Evolutionary conservation across 495 filamentous ascomycete species (phyloP), one percentile per base, ranked within the genome.

Genomic region (Melanomma pulvis-pyrius): DNA sequence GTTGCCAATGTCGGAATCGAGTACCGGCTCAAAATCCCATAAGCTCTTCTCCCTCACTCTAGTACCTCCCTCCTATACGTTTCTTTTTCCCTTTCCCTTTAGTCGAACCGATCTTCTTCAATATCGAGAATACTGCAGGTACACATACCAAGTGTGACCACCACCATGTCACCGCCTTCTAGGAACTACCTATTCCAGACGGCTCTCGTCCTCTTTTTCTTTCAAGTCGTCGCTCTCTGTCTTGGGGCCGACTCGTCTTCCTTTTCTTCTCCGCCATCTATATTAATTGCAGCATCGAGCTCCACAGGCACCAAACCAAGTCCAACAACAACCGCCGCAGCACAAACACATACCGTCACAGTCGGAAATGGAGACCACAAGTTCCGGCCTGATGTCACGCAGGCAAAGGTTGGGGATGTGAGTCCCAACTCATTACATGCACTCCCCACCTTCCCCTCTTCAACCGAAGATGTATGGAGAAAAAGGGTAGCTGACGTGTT

Each of bases 351-450:
- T 57, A 74, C 63, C 12, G 62, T 77, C 19, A 57, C 51, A 0
- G 75, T 76, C 12, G 75, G 71, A 17, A 70, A 75, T 36, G 63
- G 41, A 5, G 54, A 66, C 21, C 60, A 74, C 51, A 62, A 71
- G 24, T 75, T 71, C 61, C 51, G 48, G 30, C 75, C 75, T 1
- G 68, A 69, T 54, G 30, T 55, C 21, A 74, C 71, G 1, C 29
- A 68, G 53, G 76, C 76, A 6, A 34, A 61, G 5, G 53, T 69
- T 50, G 76, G 76, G 30, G 77, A 79, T 62, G 70, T 78, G 52
- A 41, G 59, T 55, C 22, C 2, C 12, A 50, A 17, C 21, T 28
- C 11, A 1, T 22, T 11, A 17, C 47, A 8, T 41, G 21, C 26
- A 30, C 11, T 50, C 41, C 15, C 22, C 22, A 11, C 30, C 13